phyloP scores from a whole-genome alignment of 148 eudicot species.

The Rhododendron williamsianum region DNA sequence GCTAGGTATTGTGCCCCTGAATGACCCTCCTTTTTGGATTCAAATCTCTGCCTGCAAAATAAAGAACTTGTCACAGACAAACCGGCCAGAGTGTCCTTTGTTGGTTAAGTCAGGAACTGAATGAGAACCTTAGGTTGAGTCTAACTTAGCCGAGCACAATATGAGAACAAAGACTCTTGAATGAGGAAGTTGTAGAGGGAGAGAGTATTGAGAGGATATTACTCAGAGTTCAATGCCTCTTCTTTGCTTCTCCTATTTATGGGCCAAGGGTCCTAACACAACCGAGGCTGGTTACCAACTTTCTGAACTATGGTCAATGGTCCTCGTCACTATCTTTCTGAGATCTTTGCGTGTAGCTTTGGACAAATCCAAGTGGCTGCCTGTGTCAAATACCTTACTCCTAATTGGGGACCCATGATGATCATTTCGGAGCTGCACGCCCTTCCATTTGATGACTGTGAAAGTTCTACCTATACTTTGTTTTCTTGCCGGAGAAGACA shows the following conservation, averaged over 20 bases:
- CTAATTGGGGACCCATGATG: neutral
- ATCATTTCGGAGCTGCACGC: neutral
- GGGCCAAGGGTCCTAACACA: neutral
- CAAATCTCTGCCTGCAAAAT: neutral
- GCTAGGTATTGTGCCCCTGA: neutral
- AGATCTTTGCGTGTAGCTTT: neutral
- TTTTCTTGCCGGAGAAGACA: neutral
- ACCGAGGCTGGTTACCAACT: neutral
- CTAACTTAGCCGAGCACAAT: neutral
- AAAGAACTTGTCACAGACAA: neutral
- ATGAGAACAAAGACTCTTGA: neutral
- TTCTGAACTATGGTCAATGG: neutral
- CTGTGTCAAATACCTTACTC: neutral
- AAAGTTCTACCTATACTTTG: neutral
- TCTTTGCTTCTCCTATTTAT: neutral
- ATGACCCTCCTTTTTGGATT: neutral
- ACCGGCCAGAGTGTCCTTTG: neutral
- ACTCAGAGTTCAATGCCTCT: neutral
- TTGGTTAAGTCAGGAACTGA: neutral
- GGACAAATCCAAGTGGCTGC: neutral
- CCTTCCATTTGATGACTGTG: neutral
- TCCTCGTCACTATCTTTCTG: neutral
- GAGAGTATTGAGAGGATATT: neutral
- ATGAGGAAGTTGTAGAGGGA: neutral
- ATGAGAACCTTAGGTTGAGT: neutral